Evolutionary conservation across 768 basidiomycete species (phyloP).

Genomic region (Rhodotorula taiwanensis): DNA sequence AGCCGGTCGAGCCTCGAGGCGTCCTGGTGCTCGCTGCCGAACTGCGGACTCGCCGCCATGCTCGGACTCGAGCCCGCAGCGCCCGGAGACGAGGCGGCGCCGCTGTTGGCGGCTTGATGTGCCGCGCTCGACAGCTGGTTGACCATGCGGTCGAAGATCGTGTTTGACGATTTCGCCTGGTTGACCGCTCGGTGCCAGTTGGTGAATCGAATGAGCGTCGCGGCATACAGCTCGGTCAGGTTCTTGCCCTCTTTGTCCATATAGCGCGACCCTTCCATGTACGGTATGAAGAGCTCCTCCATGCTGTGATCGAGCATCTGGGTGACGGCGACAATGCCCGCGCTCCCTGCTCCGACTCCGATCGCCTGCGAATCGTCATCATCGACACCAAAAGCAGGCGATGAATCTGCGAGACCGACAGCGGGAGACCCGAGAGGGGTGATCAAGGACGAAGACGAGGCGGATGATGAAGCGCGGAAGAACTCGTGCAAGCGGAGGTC

Average conservation of each 20-base stretch:
- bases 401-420: constrained; percentile 1
- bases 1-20: constrained; percentile 36
- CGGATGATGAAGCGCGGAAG: constrained; percentile 49
- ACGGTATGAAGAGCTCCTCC: constrained; percentile 92
- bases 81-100: neutral
- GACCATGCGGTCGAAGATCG: constrained; percentile 81
- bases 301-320: constrained; percentile 81
- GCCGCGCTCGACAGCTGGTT: constrained; percentile 76
- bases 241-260: constrained; percentile 84
- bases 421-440: constrained; percentile 19
- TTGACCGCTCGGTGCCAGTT: constrained; percentile 64
- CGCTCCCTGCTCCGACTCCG: constrained; percentile 1
- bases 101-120: constrained; percentile 50
- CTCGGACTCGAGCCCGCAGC: too few species aligned
- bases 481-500: constrained; percentile 87
- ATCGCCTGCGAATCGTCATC: neutral
- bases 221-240: constrained; percentile 68
- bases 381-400: neutral
- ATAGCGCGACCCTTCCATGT: constrained; percentile 83
- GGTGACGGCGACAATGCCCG: constrained; percentile 48
- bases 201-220: constrained; percentile 64
- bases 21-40: constrained; percentile 7
- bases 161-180: constrained; percentile 53
- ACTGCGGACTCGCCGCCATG: too few species aligned
- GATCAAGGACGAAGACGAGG: constrained; percentile 13